Base-by-base conservation (phyloP, 768 basidiomycete species). In the Suillus variegatus region DNA sequence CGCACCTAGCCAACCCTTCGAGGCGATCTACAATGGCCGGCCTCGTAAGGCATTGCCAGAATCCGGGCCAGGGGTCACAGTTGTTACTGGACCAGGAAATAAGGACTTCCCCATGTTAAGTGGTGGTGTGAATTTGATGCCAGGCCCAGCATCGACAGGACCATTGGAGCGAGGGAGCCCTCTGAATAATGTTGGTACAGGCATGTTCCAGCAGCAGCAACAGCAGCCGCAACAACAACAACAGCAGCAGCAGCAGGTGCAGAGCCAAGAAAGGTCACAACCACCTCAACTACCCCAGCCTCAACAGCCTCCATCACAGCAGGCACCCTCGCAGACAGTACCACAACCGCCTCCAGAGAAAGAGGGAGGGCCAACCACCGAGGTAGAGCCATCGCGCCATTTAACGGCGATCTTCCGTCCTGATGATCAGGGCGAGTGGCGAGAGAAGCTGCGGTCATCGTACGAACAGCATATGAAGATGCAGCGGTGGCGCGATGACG, bases 391-490 rank as follows among this genome's bases (percentile, higher is more conserved):
- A 60, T 64, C 67, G 2, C 74, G 74, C 22, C 70, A 62, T 5
- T 32, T 86, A n/a, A 92, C 90, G 22, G 87, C 92, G 13, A 95
- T 97, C 64, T 97, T 94, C 79, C 84, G 92, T 62, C 93, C 95
- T 2, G 94, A 95, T 69, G 91, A 90, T 65, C 87, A 87, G 25
- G 88, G 88, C 22, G 92, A 93, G 69, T 98, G 95, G 95, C 89
- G 86, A 75, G 93, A 94, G 76, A 89, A 85, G 75, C 73, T 92
- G 63, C 83, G 90, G 61, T 78, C 84, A 63, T 84, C 89, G 36
- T 88, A 89, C 69, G 88, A 90, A 56, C 76, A 75, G 49, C 74
- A 77, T 5, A 40, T 49, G 38, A 64, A 63, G 32, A 72, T 76
- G 22, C 75, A 72, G 36, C 69, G 70, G 41, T 76, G 73, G 82